A percentile compares a stretch with the other conserved stretches of the same genome.
These are phyloP conservation scores for Trichoderma hamatum DNA, from an alignment of 2,329 filamentous ascomycete species.

Conservation along the genomic window DNA sequence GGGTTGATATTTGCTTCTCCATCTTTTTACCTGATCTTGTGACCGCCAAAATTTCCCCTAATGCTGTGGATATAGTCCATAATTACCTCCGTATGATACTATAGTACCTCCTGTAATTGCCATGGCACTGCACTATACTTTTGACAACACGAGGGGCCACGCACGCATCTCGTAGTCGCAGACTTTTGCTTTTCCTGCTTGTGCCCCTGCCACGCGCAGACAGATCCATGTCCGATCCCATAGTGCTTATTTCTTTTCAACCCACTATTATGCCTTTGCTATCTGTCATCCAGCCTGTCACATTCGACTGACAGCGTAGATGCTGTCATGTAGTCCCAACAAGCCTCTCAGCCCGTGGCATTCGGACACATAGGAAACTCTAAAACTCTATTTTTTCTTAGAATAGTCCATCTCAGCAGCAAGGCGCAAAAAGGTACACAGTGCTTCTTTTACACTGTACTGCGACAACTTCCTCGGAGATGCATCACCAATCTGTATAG, in stretches of 20 bases:
- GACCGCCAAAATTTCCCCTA: not conserved
- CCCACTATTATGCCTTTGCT: not conserved
- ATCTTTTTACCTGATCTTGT: conserved; percentile 13
- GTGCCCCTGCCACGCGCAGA: not conserved
- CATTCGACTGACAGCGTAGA: not conserved
- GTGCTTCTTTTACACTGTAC: not conserved
- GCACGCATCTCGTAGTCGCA: not conserved
- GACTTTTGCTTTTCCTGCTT: not conserved
- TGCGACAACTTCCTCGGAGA: too few species aligned
- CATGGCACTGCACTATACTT: not conserved
- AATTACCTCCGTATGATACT: too few species aligned
- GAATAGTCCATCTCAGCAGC: not conserved
- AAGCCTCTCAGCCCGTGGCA: not conserved
- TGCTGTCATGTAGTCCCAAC: not conserved
- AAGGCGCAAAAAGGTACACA: not conserved
- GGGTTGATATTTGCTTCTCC: not conserved
- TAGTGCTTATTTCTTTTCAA: not conserved
- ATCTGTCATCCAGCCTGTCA: not conserved
- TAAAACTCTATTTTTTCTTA: not conserved
- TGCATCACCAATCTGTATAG: too few species aligned
- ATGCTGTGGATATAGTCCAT: not conserved
- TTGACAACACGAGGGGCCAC: not conserved
- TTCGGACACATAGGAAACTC: not conserved
- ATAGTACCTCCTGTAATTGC: not conserved
- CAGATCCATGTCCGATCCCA: not conserved